Evolutionary conservation across 2,329 filamentous ascomycete genomes (phyloP), one percentile per base, ranked within the genome.

Genomic region (Fusarium aywerte): DNA sequence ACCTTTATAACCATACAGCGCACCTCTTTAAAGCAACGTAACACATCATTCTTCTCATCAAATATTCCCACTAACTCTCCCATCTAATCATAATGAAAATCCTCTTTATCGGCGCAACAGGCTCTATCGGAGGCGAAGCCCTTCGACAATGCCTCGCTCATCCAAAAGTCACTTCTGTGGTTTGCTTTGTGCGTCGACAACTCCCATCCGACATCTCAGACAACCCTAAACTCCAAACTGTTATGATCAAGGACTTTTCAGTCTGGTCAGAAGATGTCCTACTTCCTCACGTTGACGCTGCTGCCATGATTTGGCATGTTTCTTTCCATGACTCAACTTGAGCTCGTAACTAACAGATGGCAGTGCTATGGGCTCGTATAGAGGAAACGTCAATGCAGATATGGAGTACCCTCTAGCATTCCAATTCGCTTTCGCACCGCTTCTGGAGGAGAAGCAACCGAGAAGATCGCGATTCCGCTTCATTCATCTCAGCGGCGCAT

Each of bases 51-150:
- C 18, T 31, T 7, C 10, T 18, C 4, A 23, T 5, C 7, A 21
- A n/a, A 4, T 6, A 20, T 7, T 16, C 9, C 15, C 27, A 47
- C 4, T 5, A 2, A 11, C 15, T 16, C 7, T 11, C 3, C 5
- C 3, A 18, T 35, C 8, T 12, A 29, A 7, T 33, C 50, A 49
- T 9, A 29, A 79, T 79, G 77, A 79, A 79, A 49, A 58, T 79
- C 49, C 76, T 79, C 36, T 69, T 79, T 16, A 68, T 71, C 15
- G 77, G 77, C 29, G 78, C 76, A 1, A 76, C 69, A 13, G 77
- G 77, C 2, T 71, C 65, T 7, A 78, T 79, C 40, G 78, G 77
- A 45, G 56, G 76, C 44, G 74, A 72, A 47, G 76, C 67, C 9
- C 68, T 79, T 12, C 57, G 38, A 12, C 76, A 78, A 39, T 76